phyloP scores from a whole-genome alignment of 2,329 filamentous ascomycete genomes.

The Fusarium kyushuense region DNA sequence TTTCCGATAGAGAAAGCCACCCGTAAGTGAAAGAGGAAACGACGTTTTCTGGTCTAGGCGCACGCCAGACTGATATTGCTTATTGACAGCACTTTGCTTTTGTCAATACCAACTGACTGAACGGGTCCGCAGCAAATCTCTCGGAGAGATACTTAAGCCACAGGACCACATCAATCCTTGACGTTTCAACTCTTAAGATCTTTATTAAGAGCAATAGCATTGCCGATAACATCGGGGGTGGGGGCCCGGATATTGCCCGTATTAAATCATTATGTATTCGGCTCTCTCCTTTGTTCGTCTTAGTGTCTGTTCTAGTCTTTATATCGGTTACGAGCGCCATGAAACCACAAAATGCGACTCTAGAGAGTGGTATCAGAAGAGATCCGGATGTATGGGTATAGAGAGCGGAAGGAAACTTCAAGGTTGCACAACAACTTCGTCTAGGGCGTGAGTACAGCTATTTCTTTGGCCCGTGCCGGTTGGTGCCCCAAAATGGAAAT shows the following conservation, averaged over 20 bases:
- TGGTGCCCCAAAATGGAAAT: conserved; percentile 40
- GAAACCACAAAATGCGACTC: conserved; percentile 24
- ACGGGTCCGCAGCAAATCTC: conserved; percentile 6
- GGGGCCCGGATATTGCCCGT: conserved; percentile 25
- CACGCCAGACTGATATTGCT: conserved; percentile 4
- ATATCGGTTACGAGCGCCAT: conserved; percentile 1
- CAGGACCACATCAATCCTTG: conserved; percentile 17
- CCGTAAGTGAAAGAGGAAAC: neutral
- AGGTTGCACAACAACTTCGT: neutral
- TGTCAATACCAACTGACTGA: neutral
- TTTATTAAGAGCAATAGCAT: conserved; percentile 38
- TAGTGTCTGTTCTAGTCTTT: conserved; percentile 2
- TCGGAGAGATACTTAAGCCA: neutral
- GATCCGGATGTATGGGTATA: neutral
- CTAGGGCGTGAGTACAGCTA: conserved; percentile 21
- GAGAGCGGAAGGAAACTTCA: neutral
- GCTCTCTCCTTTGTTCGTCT: neutral
- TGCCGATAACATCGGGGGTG: conserved; percentile 30
- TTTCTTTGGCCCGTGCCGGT: conserved; percentile 18
- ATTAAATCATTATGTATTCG: conserved; percentile 19
- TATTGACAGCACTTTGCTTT: conserved; percentile 9
- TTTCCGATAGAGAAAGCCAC: neutral
- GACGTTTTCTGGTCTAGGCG: conserved; percentile 14
- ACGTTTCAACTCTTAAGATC: conserved; percentile 33
- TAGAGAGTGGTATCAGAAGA: conserved; percentile 11